These are phyloP conservation scores for Trichoderma simmonsii DNA, from an alignment of 2,329 filamentous ascomycete genomes.

Conservation along the genomic window DNA sequence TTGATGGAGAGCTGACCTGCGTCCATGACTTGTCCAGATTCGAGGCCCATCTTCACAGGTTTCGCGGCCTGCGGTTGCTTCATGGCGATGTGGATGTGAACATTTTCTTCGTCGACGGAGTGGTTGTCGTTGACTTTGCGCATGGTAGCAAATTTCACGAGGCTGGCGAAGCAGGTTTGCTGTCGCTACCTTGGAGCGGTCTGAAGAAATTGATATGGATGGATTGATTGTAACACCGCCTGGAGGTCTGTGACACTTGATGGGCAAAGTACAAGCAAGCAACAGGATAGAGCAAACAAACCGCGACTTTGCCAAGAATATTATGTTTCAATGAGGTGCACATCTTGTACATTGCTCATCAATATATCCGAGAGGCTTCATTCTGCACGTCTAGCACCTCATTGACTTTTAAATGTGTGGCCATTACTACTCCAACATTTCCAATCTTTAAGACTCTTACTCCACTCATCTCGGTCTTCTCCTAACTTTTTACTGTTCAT, in stretches of 20 bases:
- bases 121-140: neutral
- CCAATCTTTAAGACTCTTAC: neutral
- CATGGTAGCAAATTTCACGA: neutral
- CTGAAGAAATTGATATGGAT: neutral
- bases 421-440: neutral
- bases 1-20: neutral
- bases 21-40: neutral
- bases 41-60: neutral
- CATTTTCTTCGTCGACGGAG: neutral
- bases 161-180: neutral
- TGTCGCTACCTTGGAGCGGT: neutral
- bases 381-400: neutral
- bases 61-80: neutral
- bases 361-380: neutral
- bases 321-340: neutral
- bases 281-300: neutral
- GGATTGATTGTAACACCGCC: neutral
- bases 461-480: neutral
- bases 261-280: neutral
- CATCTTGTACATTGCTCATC: neutral
- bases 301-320: neutral
- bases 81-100: neutral
- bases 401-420: neutral
- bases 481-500: neutral
- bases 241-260: neutral